Evolutionary conservation across 1,284 basidiomycete species (phyloP).

Genomic region (Ganoderma lucidum): DNA sequence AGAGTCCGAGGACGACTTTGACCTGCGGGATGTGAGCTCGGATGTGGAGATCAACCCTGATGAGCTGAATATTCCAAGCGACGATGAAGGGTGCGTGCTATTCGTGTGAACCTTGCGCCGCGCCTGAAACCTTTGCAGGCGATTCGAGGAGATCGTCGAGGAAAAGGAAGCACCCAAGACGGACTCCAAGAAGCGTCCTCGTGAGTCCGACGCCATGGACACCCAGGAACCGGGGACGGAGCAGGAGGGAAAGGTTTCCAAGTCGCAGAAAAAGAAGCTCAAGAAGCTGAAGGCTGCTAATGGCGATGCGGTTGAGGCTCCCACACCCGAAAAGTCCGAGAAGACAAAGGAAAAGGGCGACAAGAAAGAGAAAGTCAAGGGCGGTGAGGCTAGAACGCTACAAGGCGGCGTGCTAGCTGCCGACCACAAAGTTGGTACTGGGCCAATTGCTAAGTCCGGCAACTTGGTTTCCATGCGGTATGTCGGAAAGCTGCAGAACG

Average conservation of each 20-base stretch:
- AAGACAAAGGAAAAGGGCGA: slow-evolving; percentile 48
- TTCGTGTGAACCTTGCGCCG: not conserved
- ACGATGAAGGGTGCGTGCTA: slow-evolving; percentile 58
- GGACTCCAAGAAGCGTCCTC: slow-evolving; percentile 64
- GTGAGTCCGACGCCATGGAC: slow-evolving; percentile 58
- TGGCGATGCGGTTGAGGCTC: slow-evolving; percentile 61
- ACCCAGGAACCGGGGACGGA: slow-evolving; percentile 46
- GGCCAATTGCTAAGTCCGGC: slow-evolving; percentile 87
- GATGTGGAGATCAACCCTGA: slow-evolving; percentile 75
- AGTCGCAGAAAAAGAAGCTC: slow-evolving; percentile 70
- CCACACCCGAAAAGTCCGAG: slow-evolving; percentile 39
- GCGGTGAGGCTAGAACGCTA: slow-evolving; percentile 57
- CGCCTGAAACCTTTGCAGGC: slow-evolving; percentile 47
- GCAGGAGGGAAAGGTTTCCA: slow-evolving; percentile 48
- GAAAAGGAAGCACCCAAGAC: slow-evolving; percentile 37
- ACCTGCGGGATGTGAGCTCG: slow-evolving; percentile 76
- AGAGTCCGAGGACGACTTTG: slow-evolving; percentile 60
- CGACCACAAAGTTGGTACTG: slow-evolving; percentile 83
- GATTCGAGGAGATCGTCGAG: slow-evolving; percentile 65
- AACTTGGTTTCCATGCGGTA: slow-evolving; percentile 89
- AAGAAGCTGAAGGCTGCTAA: slow-evolving; percentile 79
- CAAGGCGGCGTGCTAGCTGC: slow-evolving; percentile 81
- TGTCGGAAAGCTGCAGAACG: slow-evolving; percentile 87
- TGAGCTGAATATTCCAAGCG: slow-evolving; percentile 60
- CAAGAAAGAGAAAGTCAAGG: slow-evolving; percentile 50